Percentiles rank a stretch among this genome's conserved stretches.
Evolutionary conservation across 2,329 filamentous ascomycete species (phyloP).

Genomic region (Penicillium concentricum): DNA sequence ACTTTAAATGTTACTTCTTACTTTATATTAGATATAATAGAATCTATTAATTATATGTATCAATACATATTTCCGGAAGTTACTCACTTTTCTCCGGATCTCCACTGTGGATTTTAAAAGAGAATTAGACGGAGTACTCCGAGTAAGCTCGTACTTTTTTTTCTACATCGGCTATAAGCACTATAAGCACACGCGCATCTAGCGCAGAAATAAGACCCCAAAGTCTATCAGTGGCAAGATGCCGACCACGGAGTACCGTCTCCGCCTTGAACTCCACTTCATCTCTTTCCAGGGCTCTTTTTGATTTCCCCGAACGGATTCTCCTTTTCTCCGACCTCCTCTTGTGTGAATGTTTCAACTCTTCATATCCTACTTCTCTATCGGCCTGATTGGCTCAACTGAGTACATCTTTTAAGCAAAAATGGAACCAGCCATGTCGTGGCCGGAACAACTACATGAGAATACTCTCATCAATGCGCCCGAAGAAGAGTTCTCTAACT

Average conservation of each 20-base stretch:
- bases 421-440: conserved; percentile 41
- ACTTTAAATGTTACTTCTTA: too few relatives aligned
- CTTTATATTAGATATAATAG: too few relatives aligned
- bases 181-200: conserved; percentile 12
- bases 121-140: not conserved
- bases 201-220: conserved; percentile 10
- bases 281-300: not conserved
- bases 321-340: conserved; percentile 1
- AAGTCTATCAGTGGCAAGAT: conserved; percentile 2
- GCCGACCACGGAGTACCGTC: conserved; percentile 9
- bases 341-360: not conserved
- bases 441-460: conserved; percentile 42
- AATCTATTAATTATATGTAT: too few relatives aligned
- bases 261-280: conserved; percentile 16
- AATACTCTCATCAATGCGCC: conserved; percentile 40
- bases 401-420: too few relatives aligned
- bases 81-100: not conserved
- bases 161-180: not conserved
- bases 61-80: not conserved
- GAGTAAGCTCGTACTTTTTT: not conserved
- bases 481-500: conserved; percentile 51
- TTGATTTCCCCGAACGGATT: not conserved
- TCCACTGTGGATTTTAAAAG: conserved; percentile 1
- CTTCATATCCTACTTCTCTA: not conserved
- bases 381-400: not conserved